Conservation (phyloP, 495 filamentous ascomycete genomes). For the Neurospora hispaniola region DNA sequence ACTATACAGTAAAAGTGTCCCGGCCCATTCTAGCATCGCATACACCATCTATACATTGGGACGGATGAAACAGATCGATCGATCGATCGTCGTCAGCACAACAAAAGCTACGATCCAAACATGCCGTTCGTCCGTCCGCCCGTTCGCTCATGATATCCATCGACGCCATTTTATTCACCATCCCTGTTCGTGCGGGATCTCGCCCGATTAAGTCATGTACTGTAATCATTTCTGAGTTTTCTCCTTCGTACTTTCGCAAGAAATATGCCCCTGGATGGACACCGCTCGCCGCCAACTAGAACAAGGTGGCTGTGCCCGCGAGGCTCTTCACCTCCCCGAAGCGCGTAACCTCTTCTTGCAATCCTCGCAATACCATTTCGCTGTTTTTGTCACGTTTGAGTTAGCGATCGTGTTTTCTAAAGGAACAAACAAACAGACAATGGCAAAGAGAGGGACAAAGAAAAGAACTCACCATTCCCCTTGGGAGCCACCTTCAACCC, state of each 20-base stretch:
- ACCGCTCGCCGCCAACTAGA: not conserved
- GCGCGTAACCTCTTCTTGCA: conserved; percentile 57
- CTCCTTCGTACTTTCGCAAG: not conserved
- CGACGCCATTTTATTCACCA: not conserved
- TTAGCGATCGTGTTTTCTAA: not conserved
- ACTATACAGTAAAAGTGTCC: not conserved
- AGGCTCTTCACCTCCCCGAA: not conserved
- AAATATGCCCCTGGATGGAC: not conserved
- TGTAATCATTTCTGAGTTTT: not conserved
- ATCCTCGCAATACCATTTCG: conserved; percentile 86
- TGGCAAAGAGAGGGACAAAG: not conserved
- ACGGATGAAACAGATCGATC: not conserved
- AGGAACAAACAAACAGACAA: not conserved
- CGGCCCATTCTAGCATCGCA: not conserved
- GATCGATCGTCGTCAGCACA: not conserved
- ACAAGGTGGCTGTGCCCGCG: not conserved
- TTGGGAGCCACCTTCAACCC: conserved; percentile 77
- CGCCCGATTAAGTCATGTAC: not conserved
- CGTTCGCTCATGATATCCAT: not conserved
- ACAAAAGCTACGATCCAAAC: not conserved
- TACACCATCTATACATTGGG: not conserved
- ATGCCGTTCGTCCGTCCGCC: not conserved
- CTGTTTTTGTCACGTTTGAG: conserved; percentile 26
- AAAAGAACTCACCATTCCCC: conserved; percentile 57
- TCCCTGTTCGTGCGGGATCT: not conserved